Conservation (phyloP, 805 yeast genomes). For the Wickerhamomyces rabaulensis region DNA sequence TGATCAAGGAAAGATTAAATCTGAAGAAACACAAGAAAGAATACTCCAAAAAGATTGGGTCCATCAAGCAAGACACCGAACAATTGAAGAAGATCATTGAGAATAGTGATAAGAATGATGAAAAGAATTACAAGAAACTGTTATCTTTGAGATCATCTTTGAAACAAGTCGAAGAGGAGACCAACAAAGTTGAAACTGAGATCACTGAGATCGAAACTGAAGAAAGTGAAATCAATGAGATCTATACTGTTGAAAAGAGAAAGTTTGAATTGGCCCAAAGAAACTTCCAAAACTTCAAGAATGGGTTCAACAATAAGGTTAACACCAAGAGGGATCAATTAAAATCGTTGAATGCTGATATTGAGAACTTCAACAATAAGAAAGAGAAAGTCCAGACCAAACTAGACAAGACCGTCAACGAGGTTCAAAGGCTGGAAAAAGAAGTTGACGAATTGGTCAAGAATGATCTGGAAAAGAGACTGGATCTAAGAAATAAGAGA, state of each 20-base stretch:
- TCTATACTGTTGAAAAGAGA: conserved; percentile 32
- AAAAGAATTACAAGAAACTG: conserved; percentile 33
- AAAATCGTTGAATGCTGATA: conserved; percentile 24
- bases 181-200: conserved; percentile 15
- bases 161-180: conserved; percentile 23
- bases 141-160: conserved; percentile 15
- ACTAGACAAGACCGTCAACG: conserved; percentile 23
- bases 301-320: conserved; percentile 23
- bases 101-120: conserved; percentile 49
- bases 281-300: conserved; percentile 26
- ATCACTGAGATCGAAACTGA: conserved; percentile 11
- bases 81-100: conserved; percentile 40
- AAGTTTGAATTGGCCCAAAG: conserved; percentile 32
- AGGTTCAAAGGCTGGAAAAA: conserved; percentile 6
- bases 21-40: conserved; percentile 55
- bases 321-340: conserved; percentile 19
- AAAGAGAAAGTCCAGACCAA: conserved; percentile 29
- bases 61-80: conserved; percentile 54
- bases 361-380: conserved; percentile 25
- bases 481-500: conserved; percentile 16
- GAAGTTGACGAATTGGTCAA: conserved; percentile 15
- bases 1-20: conserved; percentile 51
- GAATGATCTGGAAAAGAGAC: conserved; percentile 11
- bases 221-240: conserved; percentile 34
- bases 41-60: conserved; percentile 45